Conservation (phyloP, 2,329 filamentous ascomycete genomes). For the Fusarium hostae region DNA sequence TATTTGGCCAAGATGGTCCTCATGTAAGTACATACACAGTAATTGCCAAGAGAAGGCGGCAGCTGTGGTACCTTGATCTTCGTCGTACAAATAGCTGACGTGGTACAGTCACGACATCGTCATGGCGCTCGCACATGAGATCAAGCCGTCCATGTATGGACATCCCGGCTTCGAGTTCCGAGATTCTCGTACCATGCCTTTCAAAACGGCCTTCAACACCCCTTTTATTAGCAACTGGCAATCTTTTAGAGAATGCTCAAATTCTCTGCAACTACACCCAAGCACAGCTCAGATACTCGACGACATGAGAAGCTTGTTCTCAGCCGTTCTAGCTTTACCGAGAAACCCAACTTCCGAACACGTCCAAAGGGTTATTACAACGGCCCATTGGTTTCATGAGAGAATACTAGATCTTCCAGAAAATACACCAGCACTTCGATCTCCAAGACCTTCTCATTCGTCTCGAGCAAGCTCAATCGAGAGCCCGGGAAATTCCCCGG, state of each 20-base stretch:
- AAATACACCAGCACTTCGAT: slow-evolving; percentile 33
- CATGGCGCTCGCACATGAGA: slow-evolving; percentile 61
- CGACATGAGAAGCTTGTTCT: slow-evolving; percentile 60
- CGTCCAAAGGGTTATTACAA: slow-evolving; percentile 52
- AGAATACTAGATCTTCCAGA: slow-evolving; percentile 52
- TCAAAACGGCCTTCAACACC: slow-evolving; percentile 59
- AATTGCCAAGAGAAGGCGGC: not conserved
- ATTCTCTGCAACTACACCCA: slow-evolving; percentile 57
- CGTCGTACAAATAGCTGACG: slow-evolving; percentile 21
- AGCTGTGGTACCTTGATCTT: not conserved
- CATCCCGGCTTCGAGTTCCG: slow-evolving; percentile 55
- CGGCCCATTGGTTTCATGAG: slow-evolving; percentile 54
- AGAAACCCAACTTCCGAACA: slow-evolving; percentile 49
- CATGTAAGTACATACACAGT: slow-evolving; percentile 51
- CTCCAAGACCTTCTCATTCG: slow-evolving; percentile 18
- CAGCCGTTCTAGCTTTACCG: slow-evolving; percentile 55
- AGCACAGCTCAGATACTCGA: slow-evolving; percentile 62
- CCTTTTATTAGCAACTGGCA: slow-evolving; percentile 58
- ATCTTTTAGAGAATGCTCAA: slow-evolving; percentile 55
- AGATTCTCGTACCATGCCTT: slow-evolving; percentile 52
- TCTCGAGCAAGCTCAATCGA: slow-evolving; percentile 25
- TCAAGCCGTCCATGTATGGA: slow-evolving; percentile 55
- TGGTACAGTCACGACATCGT: slow-evolving; percentile 56
- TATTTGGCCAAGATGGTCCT: slow-evolving; percentile 61
- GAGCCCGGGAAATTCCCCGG: slow-evolving; percentile 25